Evolutionary conservation across 2,329 filamentous ascomycete genomes (phyloP).

Genomic region (Chrysoporthe austroafricana): DNA sequence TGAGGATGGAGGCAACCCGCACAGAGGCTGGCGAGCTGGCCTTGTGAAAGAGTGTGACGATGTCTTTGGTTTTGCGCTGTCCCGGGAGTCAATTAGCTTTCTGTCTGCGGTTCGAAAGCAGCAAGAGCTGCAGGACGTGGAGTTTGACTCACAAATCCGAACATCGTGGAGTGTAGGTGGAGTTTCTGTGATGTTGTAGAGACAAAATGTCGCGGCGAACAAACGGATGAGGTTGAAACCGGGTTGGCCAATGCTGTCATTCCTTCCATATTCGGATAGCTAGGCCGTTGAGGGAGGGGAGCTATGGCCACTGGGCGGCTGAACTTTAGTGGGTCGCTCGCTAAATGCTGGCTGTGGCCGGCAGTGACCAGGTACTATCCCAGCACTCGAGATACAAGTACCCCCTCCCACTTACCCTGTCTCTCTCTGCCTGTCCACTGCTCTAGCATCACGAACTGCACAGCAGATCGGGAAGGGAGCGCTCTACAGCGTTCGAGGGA

Average conservation of each 20-base stretch:
- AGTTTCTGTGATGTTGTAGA: constrained; percentile 9
- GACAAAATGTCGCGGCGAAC: background rate
- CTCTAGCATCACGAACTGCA: no score
- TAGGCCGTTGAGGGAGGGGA: constrained; percentile 4
- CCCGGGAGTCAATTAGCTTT: constrained; percentile 13
- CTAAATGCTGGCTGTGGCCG: background rate
- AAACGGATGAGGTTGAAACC: constrained; percentile 25
- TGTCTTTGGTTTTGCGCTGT: constrained; percentile 81
- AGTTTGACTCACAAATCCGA: constrained; percentile 48
- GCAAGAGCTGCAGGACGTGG: constrained; percentile 4
- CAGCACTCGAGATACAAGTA: no score
- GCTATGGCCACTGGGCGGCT: constrained; percentile 5
- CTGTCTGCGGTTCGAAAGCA: background rate
- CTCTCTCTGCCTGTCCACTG: no score
- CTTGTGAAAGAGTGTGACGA: constrained; percentile 95
- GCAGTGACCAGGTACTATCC: no score
- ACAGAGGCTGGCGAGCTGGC: constrained; percentile 73
- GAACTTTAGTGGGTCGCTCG: background rate
- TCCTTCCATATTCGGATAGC: constrained; percentile 26
- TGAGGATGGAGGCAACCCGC: constrained; percentile 75
- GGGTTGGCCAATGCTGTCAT: constrained; percentile 20
- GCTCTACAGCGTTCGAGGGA: no score
- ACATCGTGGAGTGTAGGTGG: constrained; percentile 42
- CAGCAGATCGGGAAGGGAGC: no score
- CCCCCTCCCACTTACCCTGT: no score